phyloP scores from a whole-genome alignment of 2,329 filamentous ascomycete genomes.

The Lasiodiplodia hormozganensis region DNA sequence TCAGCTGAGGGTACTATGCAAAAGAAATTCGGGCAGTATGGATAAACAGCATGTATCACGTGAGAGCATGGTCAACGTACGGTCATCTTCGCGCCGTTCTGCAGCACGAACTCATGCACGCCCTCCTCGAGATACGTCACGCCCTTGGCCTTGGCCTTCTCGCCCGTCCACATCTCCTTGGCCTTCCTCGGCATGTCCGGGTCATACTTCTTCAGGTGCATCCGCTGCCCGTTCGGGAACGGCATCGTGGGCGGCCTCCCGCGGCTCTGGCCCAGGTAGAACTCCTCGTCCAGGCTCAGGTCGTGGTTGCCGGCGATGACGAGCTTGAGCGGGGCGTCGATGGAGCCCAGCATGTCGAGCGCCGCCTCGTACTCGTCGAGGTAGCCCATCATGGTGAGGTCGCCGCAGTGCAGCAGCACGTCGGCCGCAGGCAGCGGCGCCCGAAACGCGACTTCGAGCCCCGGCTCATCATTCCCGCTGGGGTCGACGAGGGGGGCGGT shows the following conservation, averaged over 20 bases:
- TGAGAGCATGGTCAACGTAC: conserved; percentile 33
- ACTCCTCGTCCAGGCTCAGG: conserved; percentile 61
- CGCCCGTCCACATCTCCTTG: conserved; percentile 54
- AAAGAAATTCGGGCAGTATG: neutral
- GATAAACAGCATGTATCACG: neutral
- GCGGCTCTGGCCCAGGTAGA: conserved; percentile 44
- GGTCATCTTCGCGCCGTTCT: conserved; percentile 57
- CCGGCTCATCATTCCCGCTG: neutral
- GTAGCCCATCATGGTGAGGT: conserved; percentile 62
- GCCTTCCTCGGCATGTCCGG: conserved; percentile 32
- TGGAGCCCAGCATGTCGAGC: conserved; percentile 54
- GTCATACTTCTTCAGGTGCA: conserved; percentile 39
- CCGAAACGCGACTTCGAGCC: conserved; percentile 34
- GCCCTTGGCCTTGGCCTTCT: conserved; percentile 53
- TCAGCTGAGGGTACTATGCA: neutral
- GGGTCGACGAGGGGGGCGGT: conserved; percentile 31
- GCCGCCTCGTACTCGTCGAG: conserved; percentile 56
- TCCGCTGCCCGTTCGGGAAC: conserved; percentile 35
- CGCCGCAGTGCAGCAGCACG: conserved; percentile 65
- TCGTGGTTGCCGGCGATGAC: conserved; percentile 71
- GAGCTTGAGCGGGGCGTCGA: conserved; percentile 64
- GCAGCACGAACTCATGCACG: conserved; percentile 53
- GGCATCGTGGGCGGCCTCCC: neutral
- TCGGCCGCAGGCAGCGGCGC: conserved; percentile 58
- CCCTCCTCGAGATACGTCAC: conserved; percentile 66